A percentile compares a stretch with the other conserved stretches of the same genome.
Conservation (phyloP, 2,329 filamentous ascomycete genomes). For the Fusarium tjaetaba region DNA sequence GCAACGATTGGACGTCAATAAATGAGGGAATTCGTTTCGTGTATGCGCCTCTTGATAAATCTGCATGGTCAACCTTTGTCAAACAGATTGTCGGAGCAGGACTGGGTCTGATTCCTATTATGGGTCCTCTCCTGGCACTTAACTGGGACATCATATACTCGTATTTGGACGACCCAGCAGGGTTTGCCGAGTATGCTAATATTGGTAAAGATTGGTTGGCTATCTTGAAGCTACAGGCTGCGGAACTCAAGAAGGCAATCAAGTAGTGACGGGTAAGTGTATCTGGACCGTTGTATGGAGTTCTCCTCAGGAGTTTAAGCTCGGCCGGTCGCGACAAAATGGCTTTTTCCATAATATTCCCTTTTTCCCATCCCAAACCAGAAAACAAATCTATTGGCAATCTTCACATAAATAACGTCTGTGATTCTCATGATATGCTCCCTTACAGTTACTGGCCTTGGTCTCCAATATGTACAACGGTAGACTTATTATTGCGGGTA, state of each 20-base stretch:
- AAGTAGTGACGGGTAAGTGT: neutral
- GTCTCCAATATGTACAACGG: neutral
- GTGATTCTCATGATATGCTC: too few species aligned
- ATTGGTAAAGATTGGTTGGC: neutral
- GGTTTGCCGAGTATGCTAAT: neutral
- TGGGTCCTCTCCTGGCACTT: neutral
- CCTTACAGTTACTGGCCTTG: fast-evolving
- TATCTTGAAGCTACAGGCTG: neutral
- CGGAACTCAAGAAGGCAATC: neutral
- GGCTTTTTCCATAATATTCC: fast-evolving
- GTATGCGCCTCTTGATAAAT: neutral
- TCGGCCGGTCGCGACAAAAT: neutral
- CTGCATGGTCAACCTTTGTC: neutral
- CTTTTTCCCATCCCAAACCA: neutral
- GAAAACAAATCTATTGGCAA: neutral
- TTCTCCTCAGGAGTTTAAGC: neutral
- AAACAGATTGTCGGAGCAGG: neutral
- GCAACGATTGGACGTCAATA: neutral
- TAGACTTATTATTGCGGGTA: too few species aligned
- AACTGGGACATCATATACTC: neutral
- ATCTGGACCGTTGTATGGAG: neutral
- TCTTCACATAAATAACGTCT: neutral
- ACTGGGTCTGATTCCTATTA: neutral
- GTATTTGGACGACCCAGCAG: neutral
- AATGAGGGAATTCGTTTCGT: neutral